phyloP scores from a whole-genome alignment of 1,139 yeast genomes.

The Tardiomyces depauwii region DNA sequence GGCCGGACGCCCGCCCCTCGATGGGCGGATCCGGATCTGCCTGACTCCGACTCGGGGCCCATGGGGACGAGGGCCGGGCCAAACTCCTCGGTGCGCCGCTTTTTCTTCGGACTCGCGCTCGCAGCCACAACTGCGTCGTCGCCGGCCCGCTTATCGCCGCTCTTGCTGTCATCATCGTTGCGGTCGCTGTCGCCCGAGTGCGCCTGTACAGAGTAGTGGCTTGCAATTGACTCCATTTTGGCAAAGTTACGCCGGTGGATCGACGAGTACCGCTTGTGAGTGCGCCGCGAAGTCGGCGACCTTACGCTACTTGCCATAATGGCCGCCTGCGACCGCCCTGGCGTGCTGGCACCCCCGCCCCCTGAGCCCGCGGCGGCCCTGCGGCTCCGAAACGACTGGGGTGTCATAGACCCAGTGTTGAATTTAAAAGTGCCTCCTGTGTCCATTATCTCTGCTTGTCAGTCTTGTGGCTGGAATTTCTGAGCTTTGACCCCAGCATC shows the following conservation, averaged over 20 bases:
- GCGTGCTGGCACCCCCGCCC: conserved; percentile 1
- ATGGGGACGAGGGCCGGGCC: neutral
- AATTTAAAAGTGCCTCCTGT: neutral
- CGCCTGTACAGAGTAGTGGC: conserved; percentile 8
- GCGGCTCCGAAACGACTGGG: neutral
- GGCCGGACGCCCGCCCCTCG: neutral
- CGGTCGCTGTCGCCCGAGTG: neutral
- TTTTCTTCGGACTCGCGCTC: neutral
- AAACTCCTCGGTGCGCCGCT: neutral
- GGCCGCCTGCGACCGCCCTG: neutral
- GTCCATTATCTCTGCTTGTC: neutral
- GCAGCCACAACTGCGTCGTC: neutral
- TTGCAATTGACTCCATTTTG: conserved; percentile 19
- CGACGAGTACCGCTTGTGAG: conserved; percentile 18
- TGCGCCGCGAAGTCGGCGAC: conserved; percentile 10
- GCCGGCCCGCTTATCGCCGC: neutral
- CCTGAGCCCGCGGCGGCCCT: too few species aligned
- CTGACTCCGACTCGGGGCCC: neutral
- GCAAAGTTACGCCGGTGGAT: conserved; percentile 20
- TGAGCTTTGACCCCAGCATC: too few species aligned
- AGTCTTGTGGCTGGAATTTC: too few species aligned
- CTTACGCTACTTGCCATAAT: conserved; percentile 3
- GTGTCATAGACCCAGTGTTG: conserved; percentile 1
- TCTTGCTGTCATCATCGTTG: neutral
- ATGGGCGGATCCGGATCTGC: neutral